Evolutionary conservation across 177 flowering plant species (phyloP).

Genomic region (Vitis hybrid): DNA sequence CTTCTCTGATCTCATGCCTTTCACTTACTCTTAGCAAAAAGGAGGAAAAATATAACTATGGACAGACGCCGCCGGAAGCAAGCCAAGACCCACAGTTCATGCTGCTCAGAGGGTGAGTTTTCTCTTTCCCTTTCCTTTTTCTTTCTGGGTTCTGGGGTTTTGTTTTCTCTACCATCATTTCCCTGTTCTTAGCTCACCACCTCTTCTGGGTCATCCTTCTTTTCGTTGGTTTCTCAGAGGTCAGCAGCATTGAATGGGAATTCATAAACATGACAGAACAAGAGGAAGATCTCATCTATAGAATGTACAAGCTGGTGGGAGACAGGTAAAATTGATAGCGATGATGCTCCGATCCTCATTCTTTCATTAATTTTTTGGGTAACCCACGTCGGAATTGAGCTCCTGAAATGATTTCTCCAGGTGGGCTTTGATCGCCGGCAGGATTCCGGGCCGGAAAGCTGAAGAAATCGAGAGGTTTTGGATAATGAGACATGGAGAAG

Average conservation of each 20-base stretch:
- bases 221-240: constrained; percentile 35
- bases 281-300: constrained; percentile 82
- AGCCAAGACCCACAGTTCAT: constrained; percentile 21
- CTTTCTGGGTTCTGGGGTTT: background rate
- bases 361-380: no score
- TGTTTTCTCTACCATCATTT: background rate
- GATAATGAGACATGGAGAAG: constrained; percentile 44
- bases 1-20: constrained; percentile 9
- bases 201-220: background rate
- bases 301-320: constrained; percentile 85
- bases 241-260: constrained; percentile 74
- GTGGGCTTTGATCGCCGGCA: constrained; percentile 42
- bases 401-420: constrained; percentile 11
- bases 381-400: no score
- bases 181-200: no score
- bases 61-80: constrained; percentile 49
- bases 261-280: constrained; percentile 67
- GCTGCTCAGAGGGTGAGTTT: constrained; percentile 41
- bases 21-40: background rate
- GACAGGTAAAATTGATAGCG: constrained; percentile 46
- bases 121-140: background rate
- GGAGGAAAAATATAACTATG: constrained; percentile 15
- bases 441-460: constrained; percentile 38
- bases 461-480: constrained; percentile 51
- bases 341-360: no score